Evolutionary conservation across 345 rosid genomes (phyloP).

Genomic region (Clausena lansium): DNA sequence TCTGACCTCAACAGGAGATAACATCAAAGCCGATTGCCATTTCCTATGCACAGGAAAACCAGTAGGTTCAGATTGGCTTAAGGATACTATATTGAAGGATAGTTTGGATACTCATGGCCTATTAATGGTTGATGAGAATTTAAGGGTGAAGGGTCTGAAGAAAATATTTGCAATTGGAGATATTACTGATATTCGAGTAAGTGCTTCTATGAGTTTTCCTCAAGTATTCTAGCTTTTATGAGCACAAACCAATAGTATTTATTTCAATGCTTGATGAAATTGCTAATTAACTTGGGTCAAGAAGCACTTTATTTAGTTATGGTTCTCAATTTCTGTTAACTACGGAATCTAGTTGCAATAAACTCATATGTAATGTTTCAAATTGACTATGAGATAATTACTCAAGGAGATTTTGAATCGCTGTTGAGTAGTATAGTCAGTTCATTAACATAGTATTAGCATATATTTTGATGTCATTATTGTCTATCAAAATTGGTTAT

Average conservation of each 20-base stretch:
- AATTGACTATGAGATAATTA: too few species aligned
- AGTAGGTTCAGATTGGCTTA: slow-evolving; percentile 68
- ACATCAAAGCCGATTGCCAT: slow-evolving; percentile 68
- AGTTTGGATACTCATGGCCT: slow-evolving; percentile 60
- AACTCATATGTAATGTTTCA: too few species aligned
- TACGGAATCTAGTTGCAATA: too few species aligned
- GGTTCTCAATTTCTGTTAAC: too few species aligned
- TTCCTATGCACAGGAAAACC: slow-evolving; percentile 70
- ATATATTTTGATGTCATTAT: neutral
- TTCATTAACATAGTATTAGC: too few species aligned
- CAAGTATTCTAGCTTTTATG: neutral
- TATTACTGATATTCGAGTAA: slow-evolving; percentile 67
- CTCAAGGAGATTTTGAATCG: too few species aligned
- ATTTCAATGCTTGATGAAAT: neutral
- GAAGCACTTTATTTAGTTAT: too few species aligned
- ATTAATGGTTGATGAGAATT: slow-evolving; percentile 66
- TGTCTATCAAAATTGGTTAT: neutral
- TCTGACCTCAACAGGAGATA: slow-evolving; percentile 59
- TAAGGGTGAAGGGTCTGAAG: slow-evolving; percentile 49
- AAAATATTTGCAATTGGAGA: slow-evolving; percentile 79
- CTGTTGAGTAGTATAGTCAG: too few species aligned
- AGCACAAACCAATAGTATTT: neutral
- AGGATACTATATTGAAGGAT: slow-evolving; percentile 45
- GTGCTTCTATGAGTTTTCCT: slow-evolving; percentile 12
- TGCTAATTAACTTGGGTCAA: too few species aligned